Evolutionary conservation across 495 filamentous ascomycete species (phyloP).

Genomic region (Darksidea phi): DNA sequence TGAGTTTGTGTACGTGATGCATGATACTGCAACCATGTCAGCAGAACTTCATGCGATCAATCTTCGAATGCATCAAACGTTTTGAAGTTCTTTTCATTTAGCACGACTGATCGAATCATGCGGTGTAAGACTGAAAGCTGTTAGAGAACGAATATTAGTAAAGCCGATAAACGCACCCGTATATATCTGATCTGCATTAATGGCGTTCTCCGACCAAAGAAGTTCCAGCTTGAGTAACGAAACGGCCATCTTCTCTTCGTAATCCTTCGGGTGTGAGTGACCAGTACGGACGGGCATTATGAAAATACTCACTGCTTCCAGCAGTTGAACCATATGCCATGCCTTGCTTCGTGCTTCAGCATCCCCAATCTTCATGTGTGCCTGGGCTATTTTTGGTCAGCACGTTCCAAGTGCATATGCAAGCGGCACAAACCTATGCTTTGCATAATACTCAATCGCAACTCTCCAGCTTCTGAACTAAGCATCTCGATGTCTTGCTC

Average conservation of each 20-base stretch:
- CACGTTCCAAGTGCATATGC: not conserved
- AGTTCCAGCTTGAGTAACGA: slow-evolving; percentile 68
- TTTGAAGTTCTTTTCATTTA: slow-evolving; percentile 64
- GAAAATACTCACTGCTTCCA: slow-evolving; percentile 48
- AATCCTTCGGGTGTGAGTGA: slow-evolving; percentile 42
- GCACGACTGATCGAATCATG: slow-evolving; percentile 57
- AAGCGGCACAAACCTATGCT: slow-evolving; percentile 21
- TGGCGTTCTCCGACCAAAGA: slow-evolving; percentile 43
- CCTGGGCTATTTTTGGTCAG: slow-evolving; percentile 46
- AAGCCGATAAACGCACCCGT: slow-evolving; percentile 21
- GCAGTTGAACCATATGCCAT: slow-evolving; percentile 54
- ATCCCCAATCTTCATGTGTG: slow-evolving; percentile 50
- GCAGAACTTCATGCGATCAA: not conserved
- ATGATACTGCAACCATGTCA: slow-evolving; percentile 50
- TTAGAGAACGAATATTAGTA: not conserved
- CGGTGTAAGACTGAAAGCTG: slow-evolving; percentile 36
- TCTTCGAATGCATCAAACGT: slow-evolving; percentile 39
- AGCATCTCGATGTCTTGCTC: slow-evolving; percentile 55
- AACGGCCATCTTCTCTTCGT: slow-evolving; percentile 63
- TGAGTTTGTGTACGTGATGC: slow-evolving; percentile 66
- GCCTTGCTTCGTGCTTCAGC: slow-evolving; percentile 54
- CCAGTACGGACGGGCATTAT: not conserved
- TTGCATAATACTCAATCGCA: slow-evolving; percentile 66
- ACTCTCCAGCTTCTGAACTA: slow-evolving; percentile 60
- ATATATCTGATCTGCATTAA: slow-evolving; percentile 35